These are phyloP conservation scores for Phytophthora crassamura DNA, from an alignment of 352 stramenopile genomes.

Conservation along the genomic window DNA sequence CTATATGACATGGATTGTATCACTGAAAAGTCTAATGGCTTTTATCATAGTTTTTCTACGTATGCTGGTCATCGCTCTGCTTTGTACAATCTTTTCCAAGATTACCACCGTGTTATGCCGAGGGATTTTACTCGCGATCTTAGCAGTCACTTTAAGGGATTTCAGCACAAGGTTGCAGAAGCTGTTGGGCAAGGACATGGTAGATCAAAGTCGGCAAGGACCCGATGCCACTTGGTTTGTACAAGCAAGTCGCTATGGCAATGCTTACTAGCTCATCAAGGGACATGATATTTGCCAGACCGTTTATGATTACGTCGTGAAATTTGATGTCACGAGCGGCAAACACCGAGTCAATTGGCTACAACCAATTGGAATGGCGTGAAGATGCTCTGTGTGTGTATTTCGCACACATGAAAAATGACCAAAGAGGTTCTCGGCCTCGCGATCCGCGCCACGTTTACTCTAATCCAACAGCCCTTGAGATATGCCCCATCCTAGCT, in stretches of 20 bases:
- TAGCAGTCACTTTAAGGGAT: slow-evolving; percentile 12
- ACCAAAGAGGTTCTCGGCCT: slow-evolving; percentile 26
- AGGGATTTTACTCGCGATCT: not conserved
- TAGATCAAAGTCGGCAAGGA: slow-evolving; percentile 21
- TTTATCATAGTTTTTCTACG: slow-evolving; percentile 18
- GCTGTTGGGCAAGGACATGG: not conserved
- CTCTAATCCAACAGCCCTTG: slow-evolving; percentile 32
- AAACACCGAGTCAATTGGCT: slow-evolving; percentile 25
- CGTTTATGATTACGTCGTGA: slow-evolving; percentile 29
- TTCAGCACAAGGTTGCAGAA: slow-evolving; percentile 8
- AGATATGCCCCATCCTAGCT: slow-evolving; percentile 36
- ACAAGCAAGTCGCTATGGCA: slow-evolving; percentile 4
- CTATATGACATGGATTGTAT: slow-evolving; percentile 23
- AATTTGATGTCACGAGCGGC: slow-evolving; percentile 31
- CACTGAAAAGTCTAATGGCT: slow-evolving; percentile 14
- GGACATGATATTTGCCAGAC: slow-evolving; percentile 30
- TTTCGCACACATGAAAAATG: slow-evolving; percentile 49
- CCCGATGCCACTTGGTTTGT: slow-evolving; percentile 16
- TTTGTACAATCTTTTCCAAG: slow-evolving; percentile 21
- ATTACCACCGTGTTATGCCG: slow-evolving; percentile 8
- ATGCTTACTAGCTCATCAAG: slow-evolving; percentile 11
- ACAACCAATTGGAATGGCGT: slow-evolving; percentile 30
- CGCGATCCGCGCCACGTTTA: slow-evolving; percentile 42
- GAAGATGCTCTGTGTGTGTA: slow-evolving; percentile 42
- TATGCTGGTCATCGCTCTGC: slow-evolving; percentile 21